Conservation (phyloP, 108 stramenopile genomes). For the Fragilariopsis cylindrus region DNA sequence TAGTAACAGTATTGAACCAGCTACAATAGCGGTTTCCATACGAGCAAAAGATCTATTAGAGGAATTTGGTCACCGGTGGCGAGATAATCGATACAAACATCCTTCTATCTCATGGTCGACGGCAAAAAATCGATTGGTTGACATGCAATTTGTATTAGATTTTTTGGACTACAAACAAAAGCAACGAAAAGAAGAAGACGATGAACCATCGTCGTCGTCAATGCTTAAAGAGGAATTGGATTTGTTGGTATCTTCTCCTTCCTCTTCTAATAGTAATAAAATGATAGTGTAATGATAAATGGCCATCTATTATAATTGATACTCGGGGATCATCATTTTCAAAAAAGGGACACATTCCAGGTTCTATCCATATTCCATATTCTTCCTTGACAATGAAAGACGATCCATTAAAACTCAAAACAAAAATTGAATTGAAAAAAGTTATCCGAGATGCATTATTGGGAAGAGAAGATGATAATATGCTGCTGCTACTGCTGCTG, state of each 20-base stretch:
- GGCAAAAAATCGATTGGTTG: conserved; percentile 29
- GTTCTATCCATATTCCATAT: conserved; percentile 67
- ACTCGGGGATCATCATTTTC: conserved; percentile 57
- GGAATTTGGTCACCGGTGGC: too few species aligned
- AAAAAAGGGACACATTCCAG: conserved; percentile 68
- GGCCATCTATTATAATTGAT: conserved; percentile 50
- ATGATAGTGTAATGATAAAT: neutral
- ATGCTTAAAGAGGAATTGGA: too few species aligned
- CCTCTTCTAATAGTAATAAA: too few species aligned
- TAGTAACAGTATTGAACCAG: too few species aligned
- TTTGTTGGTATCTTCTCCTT: too few species aligned
- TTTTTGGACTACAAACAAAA: conserved; percentile 34
- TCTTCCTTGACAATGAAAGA: conserved; percentile 32
- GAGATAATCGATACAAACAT: neutral
- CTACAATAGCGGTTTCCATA: too few species aligned
- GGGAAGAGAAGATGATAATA: too few species aligned
- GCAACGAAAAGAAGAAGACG: neutral
- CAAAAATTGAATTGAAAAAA: conserved; percentile 38
- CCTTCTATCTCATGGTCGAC: neutral
- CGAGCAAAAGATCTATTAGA: too few species aligned
- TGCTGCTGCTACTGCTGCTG: too few species aligned
- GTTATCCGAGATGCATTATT: conserved; percentile 13
- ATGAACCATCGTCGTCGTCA: neutral
- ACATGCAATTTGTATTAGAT: conserved; percentile 32
- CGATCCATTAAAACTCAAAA: conserved; percentile 40